Evolutionary conservation across 2,329 filamentous ascomycete species (phyloP), one percentile per base, ranked within the genome.

Genomic region (Chaetomium sp.): DNA sequence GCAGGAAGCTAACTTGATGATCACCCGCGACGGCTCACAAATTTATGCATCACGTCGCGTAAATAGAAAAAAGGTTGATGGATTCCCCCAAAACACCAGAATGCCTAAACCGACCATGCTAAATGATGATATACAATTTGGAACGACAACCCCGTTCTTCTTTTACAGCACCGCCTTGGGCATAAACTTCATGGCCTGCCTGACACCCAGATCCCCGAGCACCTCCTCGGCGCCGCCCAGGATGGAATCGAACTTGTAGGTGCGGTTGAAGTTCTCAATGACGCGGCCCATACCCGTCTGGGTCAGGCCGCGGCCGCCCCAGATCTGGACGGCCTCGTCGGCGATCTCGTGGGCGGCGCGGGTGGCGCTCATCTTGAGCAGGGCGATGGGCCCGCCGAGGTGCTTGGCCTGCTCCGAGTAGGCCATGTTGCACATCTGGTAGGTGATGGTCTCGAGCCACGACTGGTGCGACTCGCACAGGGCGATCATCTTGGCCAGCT

Each of bases 401-500:
- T 90, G 83, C 73, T 87, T 86, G 27, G 89, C 82, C 76, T 96
- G 92, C 74, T 94, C 79, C 61, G 84, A 82, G 77, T 96, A 95
- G 38, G 85, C 85, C 90, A 96, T 92, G 75, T 92, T 83, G 80
- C 85, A 90, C 92, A 96, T 96, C 75, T 96, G 92, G 80, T 92
- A 92, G 23, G 91, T 92, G 73, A 95, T 88, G 50, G 85, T 87
- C 76, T 96, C 92, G 57, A 95, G 85, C 91, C 91, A 96, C 23
- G 91, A 85, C 76, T 96, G 92, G 78, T 90, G 89, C n/a, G 90
- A 83, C 77, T 96, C 92, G 70, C 87, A 85, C 57, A 90, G 86
- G 4, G 90, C 86, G 70, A 96, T 95, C 91, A 96, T 95, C 75
- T 91, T 91, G 67, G 92, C 92, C 64, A 96, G 86, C 87, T 96